Evolutionary conservation across 441 rosid genomes (phyloP), one percentile per base, ranked within the genome.

Genomic region (Adansonia madagascariensis): DNA sequence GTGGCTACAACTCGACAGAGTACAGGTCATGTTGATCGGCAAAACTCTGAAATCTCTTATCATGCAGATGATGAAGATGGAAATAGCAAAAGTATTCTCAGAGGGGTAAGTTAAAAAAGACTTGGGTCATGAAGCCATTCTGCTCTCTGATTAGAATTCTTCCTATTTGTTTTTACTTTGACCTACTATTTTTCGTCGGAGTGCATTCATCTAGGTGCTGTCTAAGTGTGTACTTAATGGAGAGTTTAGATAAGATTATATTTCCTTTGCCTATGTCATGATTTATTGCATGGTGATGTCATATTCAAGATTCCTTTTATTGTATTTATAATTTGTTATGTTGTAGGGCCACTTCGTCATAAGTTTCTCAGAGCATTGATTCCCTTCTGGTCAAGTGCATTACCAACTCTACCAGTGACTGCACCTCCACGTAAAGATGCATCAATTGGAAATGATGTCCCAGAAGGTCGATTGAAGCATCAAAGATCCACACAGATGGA

Each of bases 371-470:
- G 98, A 78, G 95, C 97, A 62, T 84, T 96, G 88, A 89, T 96
- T 79, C 98, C 98, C 31, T 96, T 96, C 87, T 96, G 99, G 98
- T 96, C 98, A 82, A 94, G 88, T 86, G 88, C 99, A 76, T 86
- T 96, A 78, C 99, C 99, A 71, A 90, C 93, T 43, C 85, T 96
- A 52, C 57, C 57, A 4, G 35, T 31, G 35, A 31, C 35, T 31
- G 35, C 35, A 31, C 2, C 35, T 31, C 35, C 35, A 31, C 35
- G 35, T 31, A 31, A 31, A 31, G 35, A 31, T 31, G 35, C 85
- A 68, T 61, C 86, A 77, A 90, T 88, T 83, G 87, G 79, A 73
- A 94, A 91, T 75, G 97, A 90, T 81, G 84, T 75, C 75, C 41
- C 86, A 66, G 99, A 94, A 78, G 91, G 88, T 46, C 97, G 92